Conservation (phyloP, 2,329 filamentous ascomycete species). For the Penicillium sp. region DNA sequence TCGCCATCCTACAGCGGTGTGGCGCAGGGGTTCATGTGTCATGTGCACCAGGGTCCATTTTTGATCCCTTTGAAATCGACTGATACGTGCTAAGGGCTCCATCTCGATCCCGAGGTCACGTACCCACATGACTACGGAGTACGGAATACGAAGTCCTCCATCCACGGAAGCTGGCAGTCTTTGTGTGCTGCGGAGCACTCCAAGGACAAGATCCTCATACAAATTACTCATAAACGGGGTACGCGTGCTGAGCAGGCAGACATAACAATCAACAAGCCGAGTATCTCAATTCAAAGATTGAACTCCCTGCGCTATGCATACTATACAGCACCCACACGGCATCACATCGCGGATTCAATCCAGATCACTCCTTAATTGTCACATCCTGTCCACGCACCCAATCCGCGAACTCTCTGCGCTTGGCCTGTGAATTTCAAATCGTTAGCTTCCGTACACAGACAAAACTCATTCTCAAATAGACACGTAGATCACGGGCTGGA, state of each 20-base stretch:
- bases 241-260: neutral
- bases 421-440: conserved; percentile 40
- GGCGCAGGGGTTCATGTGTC: neutral
- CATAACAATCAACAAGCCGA: neutral
- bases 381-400: conserved; percentile 60
- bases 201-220: too few species aligned
- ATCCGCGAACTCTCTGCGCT: conserved; percentile 74
- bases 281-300: conserved; percentile 7
- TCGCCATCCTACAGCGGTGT: conserved; percentile 1
- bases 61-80: neutral
- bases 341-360: neutral
- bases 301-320: conserved; percentile 21
- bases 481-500: neutral
- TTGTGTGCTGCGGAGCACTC: neutral
- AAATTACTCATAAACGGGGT: neutral
- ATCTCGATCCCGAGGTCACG: neutral
- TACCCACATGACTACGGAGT: too few species aligned
- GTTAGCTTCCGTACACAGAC: conserved; percentile 12
- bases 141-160: too few species aligned
- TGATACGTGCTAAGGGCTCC: neutral
- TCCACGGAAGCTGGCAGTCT: too few species aligned
- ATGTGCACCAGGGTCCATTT: neutral
- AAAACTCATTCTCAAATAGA: neutral
- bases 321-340: conserved; percentile 17
- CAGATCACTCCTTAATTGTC: conserved; percentile 26